These are phyloP conservation scores for Boeremia lycopersici DNA, from an alignment of 2,329 filamentous ascomycete species.

Conservation along the genomic window DNA sequence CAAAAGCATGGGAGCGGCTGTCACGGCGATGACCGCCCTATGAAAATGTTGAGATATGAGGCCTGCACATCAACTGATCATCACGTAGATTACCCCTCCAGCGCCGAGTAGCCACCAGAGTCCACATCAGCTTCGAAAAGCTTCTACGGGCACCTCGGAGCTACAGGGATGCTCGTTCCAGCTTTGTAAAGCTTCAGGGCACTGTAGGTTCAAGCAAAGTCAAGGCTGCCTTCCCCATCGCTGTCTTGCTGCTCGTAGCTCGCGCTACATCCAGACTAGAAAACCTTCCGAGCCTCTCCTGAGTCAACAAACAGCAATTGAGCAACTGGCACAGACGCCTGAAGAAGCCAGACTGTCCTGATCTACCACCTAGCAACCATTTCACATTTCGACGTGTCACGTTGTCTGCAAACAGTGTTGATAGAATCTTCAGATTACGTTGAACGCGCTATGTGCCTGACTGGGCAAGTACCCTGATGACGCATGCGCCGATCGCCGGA, in stretches of 20 bases:
- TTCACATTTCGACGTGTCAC: background rate
- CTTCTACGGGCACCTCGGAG: background rate
- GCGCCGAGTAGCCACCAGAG: background rate
- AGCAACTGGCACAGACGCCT: background rate
- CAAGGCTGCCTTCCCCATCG: background rate
- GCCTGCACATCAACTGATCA: slow-evolving; percentile 13
- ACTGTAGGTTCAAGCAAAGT: background rate
- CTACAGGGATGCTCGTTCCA: background rate
- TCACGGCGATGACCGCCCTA: slow-evolving; percentile 15
- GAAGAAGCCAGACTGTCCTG: background rate
- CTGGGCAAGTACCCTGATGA: slow-evolving; percentile 16
- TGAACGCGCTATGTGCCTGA: slow-evolving; percentile 18
- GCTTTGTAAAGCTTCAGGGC: background rate
- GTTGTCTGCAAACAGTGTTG: slow-evolving; percentile 11
- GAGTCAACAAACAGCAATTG: background rate
- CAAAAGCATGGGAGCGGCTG: slow-evolving; percentile 25
- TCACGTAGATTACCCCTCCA: slow-evolving; percentile 8
- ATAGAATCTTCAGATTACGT: slow-evolving; percentile 11
- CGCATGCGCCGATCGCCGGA: slow-evolving; percentile 15
- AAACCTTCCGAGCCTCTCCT: background rate
- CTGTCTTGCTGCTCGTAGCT: background rate
- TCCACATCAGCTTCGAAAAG: slow-evolving; percentile 3
- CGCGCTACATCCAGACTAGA: background rate
- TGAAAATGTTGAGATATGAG: slow-evolving; percentile 15
- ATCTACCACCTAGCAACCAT: background rate